Evolutionary conservation across 1,139 yeast genomes (phyloP).

Genomic region (Chernovozyma aurita): DNA sequence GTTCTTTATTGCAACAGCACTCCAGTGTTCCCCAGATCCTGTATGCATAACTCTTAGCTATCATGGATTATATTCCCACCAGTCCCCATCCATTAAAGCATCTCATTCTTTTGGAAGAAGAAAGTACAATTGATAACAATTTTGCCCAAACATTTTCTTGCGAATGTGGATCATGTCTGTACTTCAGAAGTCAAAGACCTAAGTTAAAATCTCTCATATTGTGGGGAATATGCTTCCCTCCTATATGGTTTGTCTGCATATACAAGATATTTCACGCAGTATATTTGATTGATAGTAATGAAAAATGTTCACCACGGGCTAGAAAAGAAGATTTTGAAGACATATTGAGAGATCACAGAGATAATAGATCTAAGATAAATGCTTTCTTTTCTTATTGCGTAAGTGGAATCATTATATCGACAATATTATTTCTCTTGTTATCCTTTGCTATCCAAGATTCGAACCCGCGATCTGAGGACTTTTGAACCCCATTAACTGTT

Average conservation of each 20-base stretch:
- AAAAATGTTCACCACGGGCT: neutral
- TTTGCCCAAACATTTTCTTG: constrained; percentile 7
- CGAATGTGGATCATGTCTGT: constrained; percentile 15
- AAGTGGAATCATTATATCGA: neutral
- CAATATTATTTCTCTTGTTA: too few species aligned
- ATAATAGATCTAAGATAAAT: neutral
- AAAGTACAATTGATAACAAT: neutral
- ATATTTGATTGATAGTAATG: neutral
- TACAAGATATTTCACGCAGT: constrained; percentile 5
- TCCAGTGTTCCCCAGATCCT: too few species aligned
- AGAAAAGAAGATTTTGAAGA: neutral
- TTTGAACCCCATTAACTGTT: too few species aligned
- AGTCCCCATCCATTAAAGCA: neutral
- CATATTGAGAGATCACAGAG: neutral
- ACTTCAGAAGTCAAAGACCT: constrained; percentile 2
- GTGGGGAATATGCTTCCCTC: constrained; percentile 20
- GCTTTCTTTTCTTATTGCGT: neutral
- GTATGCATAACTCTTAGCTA: too few species aligned
- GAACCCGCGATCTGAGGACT: neutral
- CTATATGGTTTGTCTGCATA: constrained; percentile 17
- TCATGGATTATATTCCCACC: too few species aligned
- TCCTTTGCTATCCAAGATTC: too few species aligned
- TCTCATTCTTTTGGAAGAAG: constrained; percentile 2
- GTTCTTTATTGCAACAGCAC: too few species aligned
- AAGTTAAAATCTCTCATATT: constrained; percentile 7